These are phyloP conservation scores for Porcisia hertigi DNA, from an alignment of 208 protist genomes.

Conservation along the genomic window DNA sequence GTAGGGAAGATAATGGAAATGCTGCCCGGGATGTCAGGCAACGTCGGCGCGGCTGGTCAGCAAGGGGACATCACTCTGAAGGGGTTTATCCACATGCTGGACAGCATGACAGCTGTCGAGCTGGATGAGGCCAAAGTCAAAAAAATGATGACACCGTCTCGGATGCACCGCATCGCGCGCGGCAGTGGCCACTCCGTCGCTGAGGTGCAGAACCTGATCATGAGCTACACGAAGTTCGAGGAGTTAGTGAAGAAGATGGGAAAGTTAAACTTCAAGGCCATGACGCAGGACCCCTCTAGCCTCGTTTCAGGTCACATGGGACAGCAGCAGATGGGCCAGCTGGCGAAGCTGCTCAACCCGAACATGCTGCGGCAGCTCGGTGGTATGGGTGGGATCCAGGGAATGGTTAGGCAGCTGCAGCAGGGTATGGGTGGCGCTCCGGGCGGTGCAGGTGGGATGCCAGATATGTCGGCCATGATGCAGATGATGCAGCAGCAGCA, in stretches of 20 bases:
- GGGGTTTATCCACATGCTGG: slow-evolving; percentile 95
- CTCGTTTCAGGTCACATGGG: slow-evolving; percentile 58
- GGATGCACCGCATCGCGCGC: slow-evolving; percentile 84
- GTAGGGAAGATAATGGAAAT: slow-evolving; percentile 94
- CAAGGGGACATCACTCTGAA: slow-evolving; percentile 81
- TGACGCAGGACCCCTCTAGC: slow-evolving; percentile 76
- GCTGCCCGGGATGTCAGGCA: slow-evolving; percentile 88
- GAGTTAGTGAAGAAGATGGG: slow-evolving; percentile 91
- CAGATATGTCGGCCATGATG: slow-evolving; percentile 61
- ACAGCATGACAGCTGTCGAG: slow-evolving; percentile 95
- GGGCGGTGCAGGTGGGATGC: slow-evolving; percentile 35
- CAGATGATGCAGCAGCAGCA: slow-evolving; percentile 44
- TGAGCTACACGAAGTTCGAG: slow-evolving; percentile 85
- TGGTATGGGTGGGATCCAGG: slow-evolving; percentile 79
- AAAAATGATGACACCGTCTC: slow-evolving; percentile 88
- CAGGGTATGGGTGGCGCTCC: slow-evolving; percentile 34
- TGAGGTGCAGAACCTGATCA: slow-evolving; percentile 83
- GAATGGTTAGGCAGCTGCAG: slow-evolving; percentile 89
- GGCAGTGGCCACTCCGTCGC: slow-evolving; percentile 78
- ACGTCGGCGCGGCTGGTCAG: slow-evolving; percentile 63
- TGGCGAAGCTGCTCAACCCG: slow-evolving; percentile 88
- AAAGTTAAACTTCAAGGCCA: slow-evolving; percentile 91
- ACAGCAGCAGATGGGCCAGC: slow-evolving; percentile 86
- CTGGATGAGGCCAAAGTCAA: slow-evolving; percentile 89
- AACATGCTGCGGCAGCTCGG: slow-evolving; percentile 86